A percentile compares a stretch with the other conserved stretches of the same genome.
These are phyloP conservation scores for Aspergillus sojae DNA, from an alignment of 2,329 filamentous ascomycete genomes.

Conservation along the genomic window DNA sequence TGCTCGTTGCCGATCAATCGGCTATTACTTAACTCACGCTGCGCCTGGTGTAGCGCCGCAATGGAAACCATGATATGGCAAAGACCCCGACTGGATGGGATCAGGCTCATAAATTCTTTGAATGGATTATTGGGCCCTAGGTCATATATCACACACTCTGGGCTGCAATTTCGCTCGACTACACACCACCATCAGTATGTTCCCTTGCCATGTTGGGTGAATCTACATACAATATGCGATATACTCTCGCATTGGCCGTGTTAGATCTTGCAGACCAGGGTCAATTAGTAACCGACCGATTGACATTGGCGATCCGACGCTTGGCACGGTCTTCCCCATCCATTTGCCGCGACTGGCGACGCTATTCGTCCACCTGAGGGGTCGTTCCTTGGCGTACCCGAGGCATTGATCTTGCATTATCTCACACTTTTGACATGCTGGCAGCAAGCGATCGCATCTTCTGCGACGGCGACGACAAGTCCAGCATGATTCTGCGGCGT, in stretches of 20 bases:
- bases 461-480: slow-evolving; percentile 20
- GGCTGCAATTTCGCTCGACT: slow-evolving; percentile 19
- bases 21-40: slow-evolving; percentile 1
- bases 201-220: too few relatives aligned
- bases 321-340: slow-evolving; percentile 14
- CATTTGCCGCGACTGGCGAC: slow-evolving; percentile 18
- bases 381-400: slow-evolving; percentile 15
- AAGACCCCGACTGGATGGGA: slow-evolving; percentile 16
- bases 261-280: not conserved
- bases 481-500: slow-evolving; percentile 13
- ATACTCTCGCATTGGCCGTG: not conserved
- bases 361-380: slow-evolving; percentile 19
- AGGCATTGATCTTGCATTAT: slow-evolving; percentile 9
- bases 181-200: not conserved
- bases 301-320: not conserved
- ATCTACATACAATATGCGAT: not conserved
- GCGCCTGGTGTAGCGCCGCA: slow-evolving; percentile 17
- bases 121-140: slow-evolving; percentile 13
- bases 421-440: slow-evolving; percentile 12
- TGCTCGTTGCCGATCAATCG: not conserved
- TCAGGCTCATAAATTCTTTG: slow-evolving; percentile 17
- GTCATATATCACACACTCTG: slow-evolving; percentile 17
- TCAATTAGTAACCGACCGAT: not conserved
- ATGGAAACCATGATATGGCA: slow-evolving; percentile 17
- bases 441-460: slow-evolving; percentile 19